Conservation (phyloP, 371 early-diverging fungal genomes). For the Saksenaea oblongispora region DNA sequence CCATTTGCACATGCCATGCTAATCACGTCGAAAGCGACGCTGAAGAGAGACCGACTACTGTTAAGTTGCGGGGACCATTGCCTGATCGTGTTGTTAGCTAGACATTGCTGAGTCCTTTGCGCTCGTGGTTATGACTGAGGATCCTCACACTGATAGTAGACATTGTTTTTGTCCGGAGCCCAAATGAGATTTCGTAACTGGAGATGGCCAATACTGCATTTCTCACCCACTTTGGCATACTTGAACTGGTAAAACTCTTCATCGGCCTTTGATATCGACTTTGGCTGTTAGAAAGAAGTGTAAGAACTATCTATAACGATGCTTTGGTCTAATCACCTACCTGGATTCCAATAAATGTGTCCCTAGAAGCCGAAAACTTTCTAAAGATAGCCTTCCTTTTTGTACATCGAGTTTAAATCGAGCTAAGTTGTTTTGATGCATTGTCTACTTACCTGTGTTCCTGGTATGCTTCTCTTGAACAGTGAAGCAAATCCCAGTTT, state of each 20-base stretch:
- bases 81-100: conserved; percentile 55
- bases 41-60: conserved; percentile 25
- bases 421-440: not conserved
- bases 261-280: conserved; percentile 3
- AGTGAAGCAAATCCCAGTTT: conserved; percentile 27
- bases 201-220: conserved; percentile 60
- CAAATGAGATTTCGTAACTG: conserved; percentile 78
- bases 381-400: not conserved
- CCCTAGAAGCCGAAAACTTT: not conserved
- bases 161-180: conserved; percentile 72
- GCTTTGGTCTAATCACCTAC: not conserved
- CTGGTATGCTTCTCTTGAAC: conserved; percentile 28
- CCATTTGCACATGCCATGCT: conserved; percentile 69
- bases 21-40: conserved; percentile 48
- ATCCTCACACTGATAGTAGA: conserved; percentile 65
- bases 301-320: not conserved
- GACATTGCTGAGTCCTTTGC: not conserved
- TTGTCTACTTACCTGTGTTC: conserved; percentile 26
- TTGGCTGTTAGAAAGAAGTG: not conserved
- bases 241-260: conserved; percentile 42
- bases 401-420: not conserved
- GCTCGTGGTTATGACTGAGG: not conserved
- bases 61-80: conserved; percentile 68
- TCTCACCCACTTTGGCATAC: conserved; percentile 36
- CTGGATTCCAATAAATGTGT: not conserved